phyloP scores from a whole-genome alignment of 129 eudicot genomes.

The Smallanthus sonchifolius region DNA sequence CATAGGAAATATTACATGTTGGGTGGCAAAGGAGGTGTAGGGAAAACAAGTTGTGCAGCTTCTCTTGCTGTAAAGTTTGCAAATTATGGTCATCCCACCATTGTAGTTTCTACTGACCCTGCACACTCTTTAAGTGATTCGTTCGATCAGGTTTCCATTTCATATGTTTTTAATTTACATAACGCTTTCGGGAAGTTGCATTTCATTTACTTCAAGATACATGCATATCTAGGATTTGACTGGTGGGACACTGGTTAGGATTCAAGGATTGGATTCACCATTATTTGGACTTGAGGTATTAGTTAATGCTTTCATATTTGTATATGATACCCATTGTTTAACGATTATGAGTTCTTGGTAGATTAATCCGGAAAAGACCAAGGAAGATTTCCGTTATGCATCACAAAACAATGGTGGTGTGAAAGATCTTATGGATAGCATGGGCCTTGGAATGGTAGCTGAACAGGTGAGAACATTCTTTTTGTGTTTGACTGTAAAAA shows the following conservation, averaged over 20 bases:
- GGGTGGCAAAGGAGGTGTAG: slow-evolving; percentile 91
- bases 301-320: background rate
- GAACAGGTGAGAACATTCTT: slow-evolving; percentile 46
- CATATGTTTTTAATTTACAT: background rate
- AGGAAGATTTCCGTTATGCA: slow-evolving; percentile 55
- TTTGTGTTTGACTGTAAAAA: background rate
- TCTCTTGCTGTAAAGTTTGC: slow-evolving; percentile 86
- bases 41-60: slow-evolving; percentile 84
- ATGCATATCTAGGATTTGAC: slow-evolving; percentile 52
- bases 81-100: slow-evolving; percentile 64
- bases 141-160: slow-evolving; percentile 55
- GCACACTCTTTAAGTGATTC: slow-evolving; percentile 88
- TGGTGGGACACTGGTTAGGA: slow-evolving; percentile 68
- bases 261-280: slow-evolving; percentile 66
- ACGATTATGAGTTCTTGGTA: slow-evolving; percentile 12
- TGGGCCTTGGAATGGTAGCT: slow-evolving; percentile 80
- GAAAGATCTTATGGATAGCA: slow-evolving; percentile 50
- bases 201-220: slow-evolving; percentile 23
- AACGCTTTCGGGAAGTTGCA: background rate
- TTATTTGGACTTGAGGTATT: slow-evolving; percentile 76
- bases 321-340: background rate
- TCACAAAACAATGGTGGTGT: slow-evolving; percentile 41
- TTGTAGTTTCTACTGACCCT: slow-evolving; percentile 82
- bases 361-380: slow-evolving; percentile 56
- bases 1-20: slow-evolving; percentile 65